Conservation (phyloP, 495 filamentous ascomycete genomes). For the Neurospora sublineolata region DNA sequence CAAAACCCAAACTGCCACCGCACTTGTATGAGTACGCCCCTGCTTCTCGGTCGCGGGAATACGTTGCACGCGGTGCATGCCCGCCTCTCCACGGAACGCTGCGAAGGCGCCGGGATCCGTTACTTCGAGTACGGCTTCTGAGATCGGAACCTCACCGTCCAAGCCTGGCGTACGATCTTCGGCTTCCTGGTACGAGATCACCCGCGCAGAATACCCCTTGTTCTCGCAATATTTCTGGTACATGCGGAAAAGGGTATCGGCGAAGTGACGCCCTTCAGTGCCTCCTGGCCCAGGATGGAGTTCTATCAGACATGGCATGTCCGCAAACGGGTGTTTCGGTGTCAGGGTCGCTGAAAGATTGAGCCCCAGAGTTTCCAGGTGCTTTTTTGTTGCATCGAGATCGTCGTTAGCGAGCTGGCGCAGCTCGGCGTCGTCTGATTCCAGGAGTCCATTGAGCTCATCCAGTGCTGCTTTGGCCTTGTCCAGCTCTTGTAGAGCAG, state of each 20-base stretch:
- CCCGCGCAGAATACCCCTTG: conserved; percentile 32
- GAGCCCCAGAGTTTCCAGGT: conserved; percentile 46
- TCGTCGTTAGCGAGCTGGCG: conserved; percentile 67
- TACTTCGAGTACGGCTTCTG: conserved; percentile 84
- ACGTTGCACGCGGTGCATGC: conserved; percentile 89
- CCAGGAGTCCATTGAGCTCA: conserved; percentile 41
- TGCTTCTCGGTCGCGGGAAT: conserved; percentile 82
- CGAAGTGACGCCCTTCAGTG: conserved; percentile 81
- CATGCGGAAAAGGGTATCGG: conserved; percentile 78
- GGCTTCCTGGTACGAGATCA: conserved; percentile 39
- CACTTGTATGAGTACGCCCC: conserved; percentile 86
- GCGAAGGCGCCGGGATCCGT: conserved; percentile 66
- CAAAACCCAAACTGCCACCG: conserved; percentile 80
- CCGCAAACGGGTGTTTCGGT: conserved; percentile 84
- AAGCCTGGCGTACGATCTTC: conserved; percentile 44
- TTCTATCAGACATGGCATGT: conserved; percentile 82
- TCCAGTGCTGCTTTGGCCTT: conserved; percentile 41
- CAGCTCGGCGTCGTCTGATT: conserved; percentile 40
- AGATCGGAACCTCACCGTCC: conserved; percentile 48
- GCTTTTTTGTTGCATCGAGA: conserved; percentile 47
- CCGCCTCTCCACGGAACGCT: conserved; percentile 70
- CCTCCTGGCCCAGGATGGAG: conserved; percentile 91
- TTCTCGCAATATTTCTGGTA: conserved; percentile 68
- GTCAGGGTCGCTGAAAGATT: conserved; percentile 65
- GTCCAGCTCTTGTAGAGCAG: conserved; percentile 61